A percentile compares a stretch with the other conserved stretches of the same genome.
These are phyloP conservation scores for Endothia cerciana DNA, from an alignment of 2,329 filamentous ascomycete species.

Conservation along the genomic window DNA sequence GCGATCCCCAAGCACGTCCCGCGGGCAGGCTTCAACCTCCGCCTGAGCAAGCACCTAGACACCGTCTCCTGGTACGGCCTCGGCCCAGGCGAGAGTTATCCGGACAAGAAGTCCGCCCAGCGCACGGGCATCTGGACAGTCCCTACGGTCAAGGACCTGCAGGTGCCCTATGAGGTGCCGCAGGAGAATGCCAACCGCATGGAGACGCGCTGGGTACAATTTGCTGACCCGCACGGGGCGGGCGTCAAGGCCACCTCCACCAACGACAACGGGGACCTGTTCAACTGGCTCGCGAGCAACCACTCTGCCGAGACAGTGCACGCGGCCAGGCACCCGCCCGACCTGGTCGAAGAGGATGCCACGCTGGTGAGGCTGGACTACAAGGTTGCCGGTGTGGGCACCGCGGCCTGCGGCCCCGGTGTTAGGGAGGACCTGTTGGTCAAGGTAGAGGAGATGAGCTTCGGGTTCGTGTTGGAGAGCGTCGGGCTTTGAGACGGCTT, in stretches of 20 bases:
- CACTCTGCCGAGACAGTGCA: conserved; percentile 58
- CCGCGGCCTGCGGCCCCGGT: conserved; percentile 52
- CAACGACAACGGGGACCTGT: conserved; percentile 37
- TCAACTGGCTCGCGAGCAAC: conserved; percentile 61
- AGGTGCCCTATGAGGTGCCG: conserved; percentile 66
- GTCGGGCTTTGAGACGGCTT: conserved; percentile 26
- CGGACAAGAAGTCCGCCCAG: conserved; percentile 63
- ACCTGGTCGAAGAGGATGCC: conserved; percentile 57
- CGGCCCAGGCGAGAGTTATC: conserved; percentile 67
- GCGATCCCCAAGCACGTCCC: conserved; percentile 60
- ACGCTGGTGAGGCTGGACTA: conserved; percentile 49
- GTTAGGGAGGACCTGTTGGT: conserved; percentile 51
- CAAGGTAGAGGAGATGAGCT: conserved; percentile 44
- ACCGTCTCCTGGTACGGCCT: conserved; percentile 63
- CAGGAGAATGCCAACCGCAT: conserved; percentile 70
- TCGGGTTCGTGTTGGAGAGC: conserved; percentile 47
- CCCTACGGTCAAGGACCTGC: conserved; percentile 51
- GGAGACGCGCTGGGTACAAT: conserved; percentile 59
- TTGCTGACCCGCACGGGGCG: conserved; percentile 34
- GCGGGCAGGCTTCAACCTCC: conserved; percentile 63
- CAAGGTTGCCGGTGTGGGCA: conserved; percentile 53
- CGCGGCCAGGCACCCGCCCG: conserved; percentile 64
- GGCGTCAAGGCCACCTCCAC: conserved; percentile 32
- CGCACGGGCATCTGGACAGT: conserved; percentile 52
- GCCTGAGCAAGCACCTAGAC: conserved; percentile 51